Evolutionary conservation across 1,284 basidiomycete species (phyloP), one percentile per base, ranked within the genome.

Genomic region (Tremellales sp.): DNA sequence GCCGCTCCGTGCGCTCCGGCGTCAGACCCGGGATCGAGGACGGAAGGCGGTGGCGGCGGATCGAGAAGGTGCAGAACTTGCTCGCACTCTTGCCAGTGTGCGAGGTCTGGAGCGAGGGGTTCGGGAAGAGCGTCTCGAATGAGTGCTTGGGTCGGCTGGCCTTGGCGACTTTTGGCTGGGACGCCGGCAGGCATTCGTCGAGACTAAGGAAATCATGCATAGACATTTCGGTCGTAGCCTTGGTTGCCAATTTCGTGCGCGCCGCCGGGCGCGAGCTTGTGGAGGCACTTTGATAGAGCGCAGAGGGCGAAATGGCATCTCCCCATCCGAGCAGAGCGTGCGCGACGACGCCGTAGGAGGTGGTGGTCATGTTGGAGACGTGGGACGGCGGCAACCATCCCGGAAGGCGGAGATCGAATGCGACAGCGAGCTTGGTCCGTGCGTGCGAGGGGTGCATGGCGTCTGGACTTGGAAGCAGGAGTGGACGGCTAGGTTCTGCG

Each of bases 361-460:
- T 60, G 3, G 45, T 46, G 2, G 64, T 59, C 48, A 60, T 55
- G 5, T 46, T 46, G 3, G 60, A 52, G 8, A 40, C 24, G 40
- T 65, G 60, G 3, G 61, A 54, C 1, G 65, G 60, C 3, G 71
- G 71, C 8, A 73, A 49, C 71, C 71, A 73, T 3, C 70, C 71
- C 1, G 71, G 70, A 3, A 73, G 44, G 7, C 58, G 56, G 7
- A 73, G 45, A 35, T 73, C 71, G 42, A 73, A 72, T 2, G 62
- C 51, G 14, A 73, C 48, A 12, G 60, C 58, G n/a, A 67, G 43
- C 9, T 50, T 48, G 25, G 63, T 40, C 3, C 29, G 38, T n/a
- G 25, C 6, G 2, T 49, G 36, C n/a, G 47, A n/a, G 6, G 54
- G 42, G 14, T 38, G 37, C 14, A 25, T 21, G 5, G 47, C 39